These are phyloP conservation scores for Cladophialophora carrionii DNA, from an alignment of 2,329 filamentous ascomycete species.

Conservation along the genomic window DNA sequence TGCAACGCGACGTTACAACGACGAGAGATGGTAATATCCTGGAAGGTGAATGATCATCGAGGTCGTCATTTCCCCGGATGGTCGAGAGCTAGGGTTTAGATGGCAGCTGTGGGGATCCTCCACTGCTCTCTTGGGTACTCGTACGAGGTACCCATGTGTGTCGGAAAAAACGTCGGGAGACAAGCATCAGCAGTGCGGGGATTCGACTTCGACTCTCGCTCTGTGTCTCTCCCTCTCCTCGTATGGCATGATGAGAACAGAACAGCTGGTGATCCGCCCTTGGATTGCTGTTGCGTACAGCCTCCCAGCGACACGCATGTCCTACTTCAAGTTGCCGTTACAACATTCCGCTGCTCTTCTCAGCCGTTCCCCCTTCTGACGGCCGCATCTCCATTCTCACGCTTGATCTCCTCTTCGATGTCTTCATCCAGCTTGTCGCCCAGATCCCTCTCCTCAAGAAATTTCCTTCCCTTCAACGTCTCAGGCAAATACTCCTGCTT, in stretches of 20 bases:
- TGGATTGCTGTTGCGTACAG: too few species aligned
- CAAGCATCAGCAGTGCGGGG: too few species aligned
- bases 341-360: neutral
- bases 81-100: neutral
- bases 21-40: neutral
- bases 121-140: too few species aligned
- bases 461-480: conserved; percentile 68
- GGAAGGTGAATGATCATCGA: neutral
- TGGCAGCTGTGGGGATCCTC: too few species aligned
- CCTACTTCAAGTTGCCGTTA: too few species aligned
- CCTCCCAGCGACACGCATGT: too few species aligned
- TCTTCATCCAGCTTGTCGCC: conserved; percentile 71
- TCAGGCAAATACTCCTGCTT: conserved; percentile 89
- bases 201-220: too few species aligned
- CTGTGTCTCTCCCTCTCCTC: too few species aligned
- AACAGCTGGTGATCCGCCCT: too few species aligned
- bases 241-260: too few species aligned
- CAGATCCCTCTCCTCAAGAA: conserved; percentile 79
- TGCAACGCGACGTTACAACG: neutral
- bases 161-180: too few species aligned
- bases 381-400: neutral
- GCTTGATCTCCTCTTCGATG: conserved; percentile 10
- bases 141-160: too few species aligned
- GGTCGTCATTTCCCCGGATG: neutral
- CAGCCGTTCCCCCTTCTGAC: neutral